Evolutionary conservation across 345 rosid genomes (phyloP).

Genomic region (thale cress (Arabidopsis thaliana)): DNA sequence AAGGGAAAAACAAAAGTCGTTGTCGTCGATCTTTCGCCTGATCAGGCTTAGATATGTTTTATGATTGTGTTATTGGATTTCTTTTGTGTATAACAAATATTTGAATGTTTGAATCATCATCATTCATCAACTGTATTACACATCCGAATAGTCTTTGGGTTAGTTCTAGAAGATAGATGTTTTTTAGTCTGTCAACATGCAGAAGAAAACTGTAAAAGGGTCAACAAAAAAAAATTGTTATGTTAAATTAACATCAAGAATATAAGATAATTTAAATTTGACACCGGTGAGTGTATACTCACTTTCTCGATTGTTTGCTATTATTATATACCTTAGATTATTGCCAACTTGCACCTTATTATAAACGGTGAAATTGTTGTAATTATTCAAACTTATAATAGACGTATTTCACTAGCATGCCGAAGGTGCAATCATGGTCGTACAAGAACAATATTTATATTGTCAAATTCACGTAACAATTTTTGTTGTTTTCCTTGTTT

Average conservation of each 20-base stretch:
- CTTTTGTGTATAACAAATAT: background rate
- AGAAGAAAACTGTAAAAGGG: background rate
- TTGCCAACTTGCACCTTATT: conserved; percentile 38
- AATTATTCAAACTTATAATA: conserved; percentile 38
- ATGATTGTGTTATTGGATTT: background rate
- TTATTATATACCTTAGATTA: conserved; percentile 3
- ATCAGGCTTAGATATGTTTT: conserved; percentile 8
- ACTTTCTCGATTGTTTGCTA: background rate
- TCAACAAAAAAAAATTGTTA: background rate
- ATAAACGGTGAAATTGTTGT: conserved; percentile 20
- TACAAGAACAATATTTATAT: background rate
- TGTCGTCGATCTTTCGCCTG: background rate
- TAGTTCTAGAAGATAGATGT: background rate
- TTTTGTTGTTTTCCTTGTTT: no score
- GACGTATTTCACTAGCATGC: conserved; percentile 42
- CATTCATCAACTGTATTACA: no score
- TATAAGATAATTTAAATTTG: background rate
- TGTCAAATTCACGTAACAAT: background rate
- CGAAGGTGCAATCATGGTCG: conserved; percentile 29
- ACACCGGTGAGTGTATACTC: background rate
- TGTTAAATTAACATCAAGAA: background rate
- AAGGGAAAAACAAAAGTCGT: background rate
- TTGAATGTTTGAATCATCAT: no score
- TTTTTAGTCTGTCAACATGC: background rate
- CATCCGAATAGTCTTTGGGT: background rate